These are phyloP conservation scores for Phalaenopsis equestris DNA, from an alignment of 106 monocot species.

Conservation along the genomic window DNA sequence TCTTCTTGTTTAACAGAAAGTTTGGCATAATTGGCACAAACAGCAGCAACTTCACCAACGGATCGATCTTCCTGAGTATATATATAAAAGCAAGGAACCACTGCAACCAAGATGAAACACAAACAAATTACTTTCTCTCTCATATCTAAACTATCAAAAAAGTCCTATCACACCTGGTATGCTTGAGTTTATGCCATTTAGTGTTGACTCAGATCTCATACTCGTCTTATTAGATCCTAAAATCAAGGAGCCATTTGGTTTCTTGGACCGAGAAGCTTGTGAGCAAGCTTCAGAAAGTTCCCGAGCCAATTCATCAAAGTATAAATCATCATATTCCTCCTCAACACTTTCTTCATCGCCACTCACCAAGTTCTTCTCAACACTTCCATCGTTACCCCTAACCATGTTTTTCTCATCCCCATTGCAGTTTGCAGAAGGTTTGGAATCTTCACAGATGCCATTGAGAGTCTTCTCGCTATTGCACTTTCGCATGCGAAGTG, in stretches of 20 bases:
- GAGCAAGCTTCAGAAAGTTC: constrained; percentile 47
- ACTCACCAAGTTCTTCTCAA: not conserved
- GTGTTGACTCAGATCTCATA: constrained; percentile 18
- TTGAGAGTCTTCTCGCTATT: constrained; percentile 1
- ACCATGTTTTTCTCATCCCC: not conserved
- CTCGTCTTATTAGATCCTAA: constrained; percentile 19
- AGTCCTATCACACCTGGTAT: constrained; percentile 35
- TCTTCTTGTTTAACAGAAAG: constrained; percentile 44
- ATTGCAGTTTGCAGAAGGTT: not conserved
- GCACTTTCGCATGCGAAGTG: constrained; percentile 60
- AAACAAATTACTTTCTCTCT: not conserved
- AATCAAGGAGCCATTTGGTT: constrained; percentile 22
- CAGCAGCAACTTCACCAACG: not conserved
- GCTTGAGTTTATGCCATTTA: constrained; percentile 14
- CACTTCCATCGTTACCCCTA: not conserved
- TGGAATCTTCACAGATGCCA: not conserved
- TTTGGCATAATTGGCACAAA: constrained; percentile 21
- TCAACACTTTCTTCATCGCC: constrained; percentile 14
- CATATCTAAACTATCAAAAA: not conserved
- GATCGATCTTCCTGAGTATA: constrained; percentile 40
- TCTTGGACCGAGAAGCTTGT: constrained; percentile 33
- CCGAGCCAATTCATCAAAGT: constrained; percentile 46
- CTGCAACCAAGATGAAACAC: constrained; percentile 32
- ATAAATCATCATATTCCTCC: constrained; percentile 34
- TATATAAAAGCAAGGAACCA: constrained; percentile 90